A percentile compares a stretch with the other conserved stretches of the same genome.
phyloP scores from a whole-genome alignment of 768 basidiomycete species.

The Lentinula detonsa region DNA sequence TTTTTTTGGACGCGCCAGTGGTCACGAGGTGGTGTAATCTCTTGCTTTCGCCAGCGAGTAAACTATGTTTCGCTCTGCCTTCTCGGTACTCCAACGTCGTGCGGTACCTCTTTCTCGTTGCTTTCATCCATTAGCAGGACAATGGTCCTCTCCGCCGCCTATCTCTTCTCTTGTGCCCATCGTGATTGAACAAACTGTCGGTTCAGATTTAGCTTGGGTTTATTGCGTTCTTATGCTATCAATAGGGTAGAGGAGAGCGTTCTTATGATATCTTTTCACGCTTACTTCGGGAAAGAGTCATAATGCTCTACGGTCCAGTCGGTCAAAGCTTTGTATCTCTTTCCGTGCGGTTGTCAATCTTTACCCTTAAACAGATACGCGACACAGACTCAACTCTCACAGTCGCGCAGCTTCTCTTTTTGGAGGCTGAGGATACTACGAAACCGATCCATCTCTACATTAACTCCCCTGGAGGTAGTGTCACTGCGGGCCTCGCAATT shows the following conservation, averaged over 20 bases:
- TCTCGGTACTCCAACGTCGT: conserved; percentile 16
- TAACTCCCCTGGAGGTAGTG: conserved; percentile 94
- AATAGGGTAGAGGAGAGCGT: conserved; percentile 76
- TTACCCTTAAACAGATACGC: conserved; percentile 54
- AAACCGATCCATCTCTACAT: conserved; percentile 97
- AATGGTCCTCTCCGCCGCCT: conserved; percentile 39
- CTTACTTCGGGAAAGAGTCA: conserved; percentile 86
- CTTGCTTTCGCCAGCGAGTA: not conserved
- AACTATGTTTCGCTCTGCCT: conserved; percentile 22
- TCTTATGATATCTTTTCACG: conserved; percentile 97
- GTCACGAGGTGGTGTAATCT: conserved; percentile 17
- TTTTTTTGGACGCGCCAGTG: not conserved
- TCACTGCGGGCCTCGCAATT: conserved; percentile 93
- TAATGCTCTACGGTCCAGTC: conserved; percentile 93
- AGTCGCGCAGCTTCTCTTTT: conserved; percentile 89
- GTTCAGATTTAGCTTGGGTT: not conserved
- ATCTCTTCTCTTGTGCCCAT: conserved; percentile 2
- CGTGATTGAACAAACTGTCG: conserved; percentile 8
- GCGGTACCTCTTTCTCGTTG: conserved; percentile 23
- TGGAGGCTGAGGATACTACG: conserved; percentile 92
- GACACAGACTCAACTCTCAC: conserved; percentile 85
- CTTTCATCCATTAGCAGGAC: conserved; percentile 43
- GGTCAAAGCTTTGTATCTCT: conserved; percentile 20
- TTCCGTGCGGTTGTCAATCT: conserved; percentile 8
- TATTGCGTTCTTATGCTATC: conserved; percentile 8